Evolutionary conservation across 768 basidiomycete species (phyloP), one percentile per base, ranked within the genome.

Genomic region (Boletus tomentosulus): DNA sequence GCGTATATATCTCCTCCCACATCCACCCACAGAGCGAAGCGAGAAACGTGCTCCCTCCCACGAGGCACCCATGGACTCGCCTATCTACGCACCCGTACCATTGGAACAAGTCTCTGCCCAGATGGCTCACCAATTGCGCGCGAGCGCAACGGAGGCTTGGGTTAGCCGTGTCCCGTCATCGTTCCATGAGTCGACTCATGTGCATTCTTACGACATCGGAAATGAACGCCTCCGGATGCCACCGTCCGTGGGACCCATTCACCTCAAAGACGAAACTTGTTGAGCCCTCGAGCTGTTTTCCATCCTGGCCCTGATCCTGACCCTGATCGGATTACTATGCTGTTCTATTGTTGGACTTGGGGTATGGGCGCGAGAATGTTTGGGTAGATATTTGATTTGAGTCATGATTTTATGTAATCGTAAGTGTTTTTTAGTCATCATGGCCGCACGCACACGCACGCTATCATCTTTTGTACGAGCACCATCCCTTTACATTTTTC

Each of bases 81-180:
- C 59, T 4, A 56, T 90, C n/a, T 90, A 89, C 62, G 84, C 85
- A n/a, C 85, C 86, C 12, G 77, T 90, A 1, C 79, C 84, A 0
- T 66, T 85, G 38, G 75, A 69, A 55, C 74, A 79, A 12, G 69
- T 89, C 10, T 78, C 87, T 9, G 73, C 76, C 34, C 71, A 80
- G 47, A 69, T 80, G 22, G 82, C 80, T 2, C 67, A 73, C 19
- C 74, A 77, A 34, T 60, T 84, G 41, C 73, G 81, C 19, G 76
- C 78, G 28, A 76, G 72, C 19, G 81, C 80, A n/a, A 81, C 75
- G 48, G 86, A 87, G 61, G 86, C 83, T 10, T 89, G 87, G 88
- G 74, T 90, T 41, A 62, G 57, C 50, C 64, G 62, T 10, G 53
- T 25, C 9, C 56, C 55, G 27, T 35, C 52, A 13, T 56, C 58